Conservation (phyloP, 75 land plant species). For the Chamaecyparis obtusa region DNA sequence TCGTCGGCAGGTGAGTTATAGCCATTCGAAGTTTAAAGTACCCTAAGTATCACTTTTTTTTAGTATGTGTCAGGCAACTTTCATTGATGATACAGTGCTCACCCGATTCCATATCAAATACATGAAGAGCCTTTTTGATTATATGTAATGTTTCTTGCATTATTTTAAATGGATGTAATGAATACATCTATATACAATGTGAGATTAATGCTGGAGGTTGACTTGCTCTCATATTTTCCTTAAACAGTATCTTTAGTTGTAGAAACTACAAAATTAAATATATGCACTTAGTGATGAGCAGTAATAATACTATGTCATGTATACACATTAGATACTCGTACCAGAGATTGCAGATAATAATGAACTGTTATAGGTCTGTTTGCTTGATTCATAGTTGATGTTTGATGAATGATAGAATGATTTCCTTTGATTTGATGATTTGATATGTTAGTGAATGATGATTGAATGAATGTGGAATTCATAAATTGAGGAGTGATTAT, state of each 20-base stretch:
- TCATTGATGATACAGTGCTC: neutral
- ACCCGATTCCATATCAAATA: neutral
- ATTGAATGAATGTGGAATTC: too few species aligned
- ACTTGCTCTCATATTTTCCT: neutral
- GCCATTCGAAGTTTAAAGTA: neutral
- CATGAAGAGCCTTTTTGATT: neutral
- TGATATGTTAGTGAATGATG: too few species aligned
- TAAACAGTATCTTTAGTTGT: neutral
- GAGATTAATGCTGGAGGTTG: neutral
- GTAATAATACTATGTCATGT: too few species aligned
- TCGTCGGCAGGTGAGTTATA: constrained; percentile 64
- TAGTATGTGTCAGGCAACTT: neutral
- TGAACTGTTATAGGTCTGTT: too few species aligned
- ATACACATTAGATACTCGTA: too few species aligned
- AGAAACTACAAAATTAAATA: too few species aligned
- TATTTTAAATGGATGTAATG: neutral
- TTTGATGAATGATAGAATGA: too few species aligned
- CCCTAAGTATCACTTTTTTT: neutral
- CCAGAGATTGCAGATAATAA: too few species aligned
- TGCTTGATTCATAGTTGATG: too few species aligned
- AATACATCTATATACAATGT: neutral
- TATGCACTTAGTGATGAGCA: too few species aligned
- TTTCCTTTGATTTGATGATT: too few species aligned
- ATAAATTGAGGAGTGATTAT: too few species aligned
- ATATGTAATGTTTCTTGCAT: neutral